Evolutionary conservation across 495 filamentous ascomycete genomes (phyloP).

Genomic region (Neurospora sp.): DNA sequence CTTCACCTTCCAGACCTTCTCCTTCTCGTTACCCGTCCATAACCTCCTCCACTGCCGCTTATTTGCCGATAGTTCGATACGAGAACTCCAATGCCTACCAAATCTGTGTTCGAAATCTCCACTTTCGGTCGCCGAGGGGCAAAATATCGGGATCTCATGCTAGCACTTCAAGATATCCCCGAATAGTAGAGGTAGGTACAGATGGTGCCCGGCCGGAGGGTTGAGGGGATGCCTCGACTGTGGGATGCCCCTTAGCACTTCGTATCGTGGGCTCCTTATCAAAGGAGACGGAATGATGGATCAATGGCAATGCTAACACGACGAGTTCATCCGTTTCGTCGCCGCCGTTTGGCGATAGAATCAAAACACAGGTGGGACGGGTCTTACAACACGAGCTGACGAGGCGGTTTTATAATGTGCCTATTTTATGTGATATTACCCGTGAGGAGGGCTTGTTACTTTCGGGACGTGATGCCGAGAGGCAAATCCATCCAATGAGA

Average conservation of each 20-base stretch:
- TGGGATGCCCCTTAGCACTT: neutral
- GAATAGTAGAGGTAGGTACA: neutral
- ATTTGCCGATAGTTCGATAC: neutral
- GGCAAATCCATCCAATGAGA: neutral
- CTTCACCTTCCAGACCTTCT: neutral
- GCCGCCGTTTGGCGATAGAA: neutral
- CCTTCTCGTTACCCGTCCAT: neutral
- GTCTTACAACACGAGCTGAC: neutral
- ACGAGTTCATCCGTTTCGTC: neutral
- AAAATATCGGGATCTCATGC: neutral
- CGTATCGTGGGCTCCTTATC: neutral
- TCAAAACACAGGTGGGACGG: neutral
- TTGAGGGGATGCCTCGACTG: neutral
- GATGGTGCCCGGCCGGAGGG: neutral
- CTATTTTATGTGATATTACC: neutral
- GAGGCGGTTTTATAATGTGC: neutral
- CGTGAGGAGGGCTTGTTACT: neutral
- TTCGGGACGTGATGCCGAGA: neutral
- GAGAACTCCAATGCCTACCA: neutral
- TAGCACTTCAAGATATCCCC: neutral
- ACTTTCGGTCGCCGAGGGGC: neutral
- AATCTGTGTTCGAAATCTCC: neutral
- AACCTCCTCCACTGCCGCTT: neutral
- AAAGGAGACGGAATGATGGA: neutral
- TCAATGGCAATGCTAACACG: neutral